phyloP scores from a whole-genome alignment of 805 yeast genomes.

The Tetrapisispora taiwanensis region DNA sequence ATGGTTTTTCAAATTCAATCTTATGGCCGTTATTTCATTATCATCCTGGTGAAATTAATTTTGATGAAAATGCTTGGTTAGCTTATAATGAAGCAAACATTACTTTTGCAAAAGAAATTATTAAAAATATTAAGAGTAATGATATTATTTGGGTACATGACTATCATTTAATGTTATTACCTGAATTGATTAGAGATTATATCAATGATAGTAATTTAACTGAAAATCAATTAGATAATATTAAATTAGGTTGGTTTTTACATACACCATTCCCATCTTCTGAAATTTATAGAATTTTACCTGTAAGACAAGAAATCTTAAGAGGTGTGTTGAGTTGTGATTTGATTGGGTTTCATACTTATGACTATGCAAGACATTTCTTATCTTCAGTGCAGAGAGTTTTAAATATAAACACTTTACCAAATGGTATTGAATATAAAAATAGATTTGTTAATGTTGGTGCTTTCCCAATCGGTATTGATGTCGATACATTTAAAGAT shows the following conservation, averaged over 20 bases:
- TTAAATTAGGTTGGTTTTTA: conserved; percentile 82
- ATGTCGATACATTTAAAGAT: conserved; percentile 78
- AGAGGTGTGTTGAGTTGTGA: conserved; percentile 91
- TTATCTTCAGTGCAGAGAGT: conserved; percentile 80
- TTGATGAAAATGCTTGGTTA: conserved; percentile 96
- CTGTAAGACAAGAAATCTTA: conserved; percentile 87
- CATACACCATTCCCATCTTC: conserved; percentile 98
- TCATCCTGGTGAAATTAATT: conserved; percentile 98
- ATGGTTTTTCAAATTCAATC: conserved; percentile 90
- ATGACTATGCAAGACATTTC: conserved; percentile 95
- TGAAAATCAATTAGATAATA: conserved; percentile 34
- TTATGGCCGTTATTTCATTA: conserved; percentile 98
- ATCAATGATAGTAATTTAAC: conserved; percentile 30
- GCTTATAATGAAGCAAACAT: conserved; percentile 91
- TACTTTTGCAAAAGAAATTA: conserved; percentile 66
- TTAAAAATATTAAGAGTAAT: conserved; percentile 59
- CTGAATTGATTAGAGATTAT: conserved; percentile 68
- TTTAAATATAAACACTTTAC: conserved; percentile 70
- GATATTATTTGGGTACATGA: conserved; percentile 98
- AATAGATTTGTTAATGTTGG: conserved; percentile 78
- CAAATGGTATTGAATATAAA: conserved; percentile 77
- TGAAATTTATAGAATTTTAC: conserved; percentile 90
- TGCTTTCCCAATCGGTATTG: conserved; percentile 98
- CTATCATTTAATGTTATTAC: conserved; percentile 91
- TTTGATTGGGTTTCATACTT: conserved; percentile 96